These are phyloP conservation scores for Closterium sp. DNA, from an alignment of 139 green algal species.

Conservation along the genomic window DNA sequence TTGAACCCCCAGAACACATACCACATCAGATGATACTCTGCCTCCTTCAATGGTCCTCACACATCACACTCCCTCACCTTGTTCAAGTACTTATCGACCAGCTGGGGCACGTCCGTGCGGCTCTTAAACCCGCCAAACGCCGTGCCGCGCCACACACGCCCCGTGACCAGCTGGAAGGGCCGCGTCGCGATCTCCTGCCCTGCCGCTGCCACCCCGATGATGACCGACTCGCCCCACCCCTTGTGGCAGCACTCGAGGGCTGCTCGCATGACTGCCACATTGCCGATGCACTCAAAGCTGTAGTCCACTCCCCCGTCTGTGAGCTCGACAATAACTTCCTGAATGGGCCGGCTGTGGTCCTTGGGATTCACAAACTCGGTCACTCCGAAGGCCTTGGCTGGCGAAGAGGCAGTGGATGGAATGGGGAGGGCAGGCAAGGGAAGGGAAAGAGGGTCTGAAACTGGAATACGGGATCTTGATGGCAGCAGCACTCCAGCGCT, in stretches of 20 bases:
- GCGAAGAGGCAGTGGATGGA: neutral
- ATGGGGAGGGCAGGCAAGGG: no score
- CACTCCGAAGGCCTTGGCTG: constrained; percentile 53
- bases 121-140: constrained; percentile 94
- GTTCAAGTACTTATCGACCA: constrained; percentile 69
- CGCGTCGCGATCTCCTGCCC: constrained; percentile 88
- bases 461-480: neutral
- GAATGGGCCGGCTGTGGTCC: constrained; percentile 53
- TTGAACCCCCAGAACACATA: no score
- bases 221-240: constrained; percentile 51
- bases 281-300: constrained; percentile 92
- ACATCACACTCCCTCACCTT: neutral
- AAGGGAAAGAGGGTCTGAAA: no score
- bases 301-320: constrained; percentile 94
- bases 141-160: constrained; percentile 76
- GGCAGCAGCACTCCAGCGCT: constrained; percentile 89
- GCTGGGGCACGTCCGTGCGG: constrained; percentile 76
- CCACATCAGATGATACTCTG: no score
- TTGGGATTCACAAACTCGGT: constrained; percentile 65
- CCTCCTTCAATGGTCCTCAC: no score
- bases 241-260: constrained; percentile 91
- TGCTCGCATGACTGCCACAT: constrained; percentile 88
- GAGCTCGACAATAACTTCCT: constrained; percentile 68
- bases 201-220: constrained; percentile 77
- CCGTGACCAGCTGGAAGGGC: constrained; percentile 89